Percentiles rank a stretch among this genome's conserved stretches.
These are phyloP conservation scores for Beauveria pseudobassiana DNA, from an alignment of 2,329 filamentous ascomycete genomes.

Conservation along the genomic window DNA sequence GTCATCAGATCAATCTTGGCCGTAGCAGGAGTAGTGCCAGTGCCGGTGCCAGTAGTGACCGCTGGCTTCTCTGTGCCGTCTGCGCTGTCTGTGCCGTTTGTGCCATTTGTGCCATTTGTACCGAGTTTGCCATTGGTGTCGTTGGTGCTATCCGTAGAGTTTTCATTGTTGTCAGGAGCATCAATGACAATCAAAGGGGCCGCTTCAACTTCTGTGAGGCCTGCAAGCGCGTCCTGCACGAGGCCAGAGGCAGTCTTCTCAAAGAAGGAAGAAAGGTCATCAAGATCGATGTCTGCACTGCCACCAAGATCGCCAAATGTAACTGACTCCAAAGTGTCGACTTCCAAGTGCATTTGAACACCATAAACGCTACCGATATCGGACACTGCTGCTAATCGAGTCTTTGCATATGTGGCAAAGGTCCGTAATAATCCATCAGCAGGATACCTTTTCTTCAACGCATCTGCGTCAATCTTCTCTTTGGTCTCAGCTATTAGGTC, in stretches of 20 bases:
- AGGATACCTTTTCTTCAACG: slow-evolving; percentile 32
- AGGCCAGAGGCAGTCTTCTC: slow-evolving; percentile 34
- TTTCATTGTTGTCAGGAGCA: not conserved
- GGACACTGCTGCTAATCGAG: slow-evolving; percentile 25
- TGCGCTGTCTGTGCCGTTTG: slow-evolving; percentile 20
- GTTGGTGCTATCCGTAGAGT: slow-evolving; percentile 4
- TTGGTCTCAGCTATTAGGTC: slow-evolving; percentile 22
- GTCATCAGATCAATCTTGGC: slow-evolving; percentile 23
- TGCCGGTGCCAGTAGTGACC: not conserved
- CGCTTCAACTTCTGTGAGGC: slow-evolving; percentile 24
- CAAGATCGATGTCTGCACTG: slow-evolving; percentile 29
- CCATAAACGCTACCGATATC: slow-evolving; percentile 29
- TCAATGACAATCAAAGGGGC: slow-evolving; percentile 6
- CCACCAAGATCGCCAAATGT: slow-evolving; percentile 19
- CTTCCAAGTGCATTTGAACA: slow-evolving; percentile 25
- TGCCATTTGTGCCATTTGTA: slow-evolving; percentile 17
- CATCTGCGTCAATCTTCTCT: slow-evolving; percentile 13
- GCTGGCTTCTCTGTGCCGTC: slow-evolving; percentile 24
- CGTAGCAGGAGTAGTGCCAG: not conserved
- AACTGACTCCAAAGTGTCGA: slow-evolving; percentile 21
- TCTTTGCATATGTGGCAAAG: slow-evolving; percentile 26
- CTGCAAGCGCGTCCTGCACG: slow-evolving; percentile 33
- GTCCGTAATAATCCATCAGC: slow-evolving; percentile 31
- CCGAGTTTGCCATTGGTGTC: slow-evolving; percentile 20
- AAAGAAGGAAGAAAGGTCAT: slow-evolving; percentile 35